phyloP scores from a whole-genome alignment of 768 basidiomycete genomes.

The Suillus clintonianus region DNA sequence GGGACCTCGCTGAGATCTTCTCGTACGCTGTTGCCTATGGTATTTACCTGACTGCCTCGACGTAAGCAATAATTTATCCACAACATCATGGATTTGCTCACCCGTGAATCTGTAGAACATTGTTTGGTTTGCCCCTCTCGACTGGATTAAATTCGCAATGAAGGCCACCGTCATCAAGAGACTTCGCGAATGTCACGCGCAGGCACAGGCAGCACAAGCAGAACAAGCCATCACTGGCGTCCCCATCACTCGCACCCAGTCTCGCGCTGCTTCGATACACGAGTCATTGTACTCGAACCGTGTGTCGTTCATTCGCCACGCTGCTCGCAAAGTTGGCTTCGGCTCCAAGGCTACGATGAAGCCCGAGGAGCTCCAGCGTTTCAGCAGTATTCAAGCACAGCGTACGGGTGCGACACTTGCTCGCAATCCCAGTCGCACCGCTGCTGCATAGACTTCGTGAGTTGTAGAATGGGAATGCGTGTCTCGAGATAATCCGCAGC shows the following conservation, averaged over 20 bases:
- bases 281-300: slow-evolving; percentile 95
- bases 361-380: slow-evolving; percentile 83
- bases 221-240: slow-evolving; percentile 43
- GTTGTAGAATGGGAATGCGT: neutral
- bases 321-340: slow-evolving; percentile 87
- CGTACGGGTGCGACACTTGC: slow-evolving; percentile 77
- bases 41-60: slow-evolving; percentile 88
- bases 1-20: slow-evolving; percentile 97
- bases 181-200: slow-evolving; percentile 67
- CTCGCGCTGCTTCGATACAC: slow-evolving; percentile 86
- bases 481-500: neutral
- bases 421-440: slow-evolving; percentile 70
- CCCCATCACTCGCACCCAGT: slow-evolving; percentile 83
- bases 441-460: slow-evolving; percentile 35
- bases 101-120: slow-evolving; percentile 63
- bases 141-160: slow-evolving; percentile 96
- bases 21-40: slow-evolving; percentile 95
- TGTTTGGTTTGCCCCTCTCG: slow-evolving; percentile 93
- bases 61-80: slow-evolving; percentile 52
- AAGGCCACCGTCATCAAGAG: slow-evolving; percentile 88
- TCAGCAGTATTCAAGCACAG: slow-evolving; percentile 84
- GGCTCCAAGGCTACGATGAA: slow-evolving; percentile 78
- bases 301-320: slow-evolving; percentile 89
- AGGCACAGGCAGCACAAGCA: slow-evolving; percentile 40
- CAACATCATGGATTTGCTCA: slow-evolving; percentile 18